Evolutionary conservation across 495 filamentous ascomycete genomes (phyloP).

Genomic region (Bacidia gigantensis): DNA sequence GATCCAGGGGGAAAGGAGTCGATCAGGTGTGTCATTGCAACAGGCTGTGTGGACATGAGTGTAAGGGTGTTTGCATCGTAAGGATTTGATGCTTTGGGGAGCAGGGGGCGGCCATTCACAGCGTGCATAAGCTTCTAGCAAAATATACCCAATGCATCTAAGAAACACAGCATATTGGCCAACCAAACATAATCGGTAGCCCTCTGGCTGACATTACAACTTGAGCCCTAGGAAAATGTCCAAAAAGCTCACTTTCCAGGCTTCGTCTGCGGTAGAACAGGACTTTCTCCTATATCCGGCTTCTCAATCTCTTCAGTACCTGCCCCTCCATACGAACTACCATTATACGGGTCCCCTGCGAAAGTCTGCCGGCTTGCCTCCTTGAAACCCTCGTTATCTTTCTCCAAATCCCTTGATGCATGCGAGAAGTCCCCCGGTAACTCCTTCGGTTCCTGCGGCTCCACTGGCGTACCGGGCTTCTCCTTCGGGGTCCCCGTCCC

Average conservation of each 20-base stretch:
- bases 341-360: neutral
- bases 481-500: neutral
- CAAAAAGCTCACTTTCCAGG: neutral
- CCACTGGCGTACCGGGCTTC: neutral
- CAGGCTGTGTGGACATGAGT: slow-evolving; percentile 49
- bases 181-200: too few species aligned
- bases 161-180: too few species aligned
- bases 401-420: slow-evolving; percentile 5
- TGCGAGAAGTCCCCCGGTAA: slow-evolving; percentile 13
- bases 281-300: neutral
- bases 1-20: slow-evolving; percentile 26
- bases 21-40: slow-evolving; percentile 50
- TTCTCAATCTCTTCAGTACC: neutral
- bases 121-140: neutral
- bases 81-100: neutral
- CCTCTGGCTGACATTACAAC: too few species aligned
- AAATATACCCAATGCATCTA: neutral
- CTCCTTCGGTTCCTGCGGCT: slow-evolving; percentile 9
- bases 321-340: neutral
- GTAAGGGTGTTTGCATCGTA: slow-evolving; percentile 44
- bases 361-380: neutral
- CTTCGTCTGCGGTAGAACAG: neutral
- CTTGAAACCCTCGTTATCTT: neutral
- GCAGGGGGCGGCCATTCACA: neutral
- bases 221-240: too few species aligned